phyloP scores from a whole-genome alignment of 2,329 filamentous ascomycete species.

The Colletotrichum ledebouriae region DNA sequence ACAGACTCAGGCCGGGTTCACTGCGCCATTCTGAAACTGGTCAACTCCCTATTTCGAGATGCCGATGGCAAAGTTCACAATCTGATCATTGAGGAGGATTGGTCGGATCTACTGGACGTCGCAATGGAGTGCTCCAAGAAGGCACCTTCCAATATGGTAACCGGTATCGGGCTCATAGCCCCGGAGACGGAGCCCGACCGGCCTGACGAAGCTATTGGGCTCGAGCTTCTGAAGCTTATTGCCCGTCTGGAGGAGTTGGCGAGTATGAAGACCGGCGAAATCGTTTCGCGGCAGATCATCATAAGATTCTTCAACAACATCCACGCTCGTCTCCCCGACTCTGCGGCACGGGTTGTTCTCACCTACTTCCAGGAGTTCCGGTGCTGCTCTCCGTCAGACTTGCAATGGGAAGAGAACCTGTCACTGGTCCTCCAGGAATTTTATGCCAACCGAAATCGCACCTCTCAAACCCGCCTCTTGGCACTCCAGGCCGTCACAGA shows the following conservation, averaged over 20 bases:
- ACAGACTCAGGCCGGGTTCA: slow-evolving; percentile 61
- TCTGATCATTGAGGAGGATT: slow-evolving; percentile 74
- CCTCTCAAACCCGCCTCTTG: slow-evolving; percentile 71
- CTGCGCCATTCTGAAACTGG: slow-evolving; percentile 62
- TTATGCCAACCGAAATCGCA: slow-evolving; percentile 72
- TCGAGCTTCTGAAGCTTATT: slow-evolving; percentile 61
- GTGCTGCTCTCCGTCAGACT: slow-evolving; percentile 79
- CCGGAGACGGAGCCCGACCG: slow-evolving; percentile 47
- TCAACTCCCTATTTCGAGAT: slow-evolving; percentile 69
- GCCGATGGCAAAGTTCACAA: slow-evolving; percentile 65
- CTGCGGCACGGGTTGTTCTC: slow-evolving; percentile 73
- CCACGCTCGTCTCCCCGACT: slow-evolving; percentile 73
- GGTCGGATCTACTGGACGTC: slow-evolving; percentile 72
- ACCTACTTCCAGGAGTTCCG: slow-evolving; percentile 77
- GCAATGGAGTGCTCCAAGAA: slow-evolving; percentile 66
- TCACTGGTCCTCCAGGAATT: slow-evolving; percentile 72
- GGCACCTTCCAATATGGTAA: slow-evolving; percentile 38
- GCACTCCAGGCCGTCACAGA: slow-evolving; percentile 73
- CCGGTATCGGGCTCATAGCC: slow-evolving; percentile 41
- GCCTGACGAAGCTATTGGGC: slow-evolving; percentile 56
- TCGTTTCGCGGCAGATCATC: slow-evolving; percentile 75
- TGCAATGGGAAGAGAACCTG: slow-evolving; percentile 76
- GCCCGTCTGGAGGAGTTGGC: slow-evolving; percentile 64
- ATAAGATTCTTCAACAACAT: slow-evolving; percentile 76
- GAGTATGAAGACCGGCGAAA: slow-evolving; percentile 61